phyloP scores from a whole-genome alignment of 441 rosid species.

The Pelargonium cotyledonis region DNA sequence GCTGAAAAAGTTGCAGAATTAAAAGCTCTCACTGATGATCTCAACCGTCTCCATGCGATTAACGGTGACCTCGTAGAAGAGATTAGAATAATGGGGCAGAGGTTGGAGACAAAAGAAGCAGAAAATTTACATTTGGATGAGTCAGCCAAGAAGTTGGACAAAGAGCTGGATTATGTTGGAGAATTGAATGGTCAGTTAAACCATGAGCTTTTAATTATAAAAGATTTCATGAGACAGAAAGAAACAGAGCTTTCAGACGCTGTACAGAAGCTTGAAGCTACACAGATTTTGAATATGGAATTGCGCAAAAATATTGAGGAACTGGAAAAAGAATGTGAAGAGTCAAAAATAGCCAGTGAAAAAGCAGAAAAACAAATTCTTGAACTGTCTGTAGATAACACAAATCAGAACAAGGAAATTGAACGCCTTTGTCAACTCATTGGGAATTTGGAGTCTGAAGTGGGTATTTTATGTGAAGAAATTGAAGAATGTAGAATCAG shows the following conservation, averaged over 20 bases:
- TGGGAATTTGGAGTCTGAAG: slow-evolving; percentile 44
- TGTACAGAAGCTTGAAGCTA: slow-evolving; percentile 52
- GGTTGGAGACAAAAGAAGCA: slow-evolving; percentile 42
- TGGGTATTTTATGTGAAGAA: slow-evolving; percentile 38
- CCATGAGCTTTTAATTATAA: slow-evolving; percentile 38
- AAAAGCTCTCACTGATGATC: slow-evolving; percentile 36
- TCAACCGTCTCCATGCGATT: slow-evolving; percentile 27
- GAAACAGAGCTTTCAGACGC: slow-evolving; percentile 50
- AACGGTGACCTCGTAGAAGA: slow-evolving; percentile 38
- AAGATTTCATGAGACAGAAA: slow-evolving; percentile 49
- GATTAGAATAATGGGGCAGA: slow-evolving; percentile 39
- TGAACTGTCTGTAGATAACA: slow-evolving; percentile 33
- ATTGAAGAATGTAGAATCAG: slow-evolving; percentile 40
- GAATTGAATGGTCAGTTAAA: slow-evolving; percentile 51
- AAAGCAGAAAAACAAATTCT: slow-evolving; percentile 39
- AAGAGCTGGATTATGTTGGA: slow-evolving; percentile 44
- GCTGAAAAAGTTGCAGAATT: slow-evolving; percentile 55
- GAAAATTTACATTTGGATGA: slow-evolving; percentile 44
- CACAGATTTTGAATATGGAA: slow-evolving; percentile 39
- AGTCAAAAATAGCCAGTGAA: slow-evolving; percentile 32
- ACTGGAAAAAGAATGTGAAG: slow-evolving; percentile 47
- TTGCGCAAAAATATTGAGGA: slow-evolving; percentile 48
- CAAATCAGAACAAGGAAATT: slow-evolving; percentile 47
- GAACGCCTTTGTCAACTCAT: slow-evolving; percentile 43
- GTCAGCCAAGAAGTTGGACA: slow-evolving; percentile 44